These are phyloP conservation scores for Lipomyces starkeyi DNA, from an alignment of 805 yeast genomes.

Conservation along the genomic window DNA sequence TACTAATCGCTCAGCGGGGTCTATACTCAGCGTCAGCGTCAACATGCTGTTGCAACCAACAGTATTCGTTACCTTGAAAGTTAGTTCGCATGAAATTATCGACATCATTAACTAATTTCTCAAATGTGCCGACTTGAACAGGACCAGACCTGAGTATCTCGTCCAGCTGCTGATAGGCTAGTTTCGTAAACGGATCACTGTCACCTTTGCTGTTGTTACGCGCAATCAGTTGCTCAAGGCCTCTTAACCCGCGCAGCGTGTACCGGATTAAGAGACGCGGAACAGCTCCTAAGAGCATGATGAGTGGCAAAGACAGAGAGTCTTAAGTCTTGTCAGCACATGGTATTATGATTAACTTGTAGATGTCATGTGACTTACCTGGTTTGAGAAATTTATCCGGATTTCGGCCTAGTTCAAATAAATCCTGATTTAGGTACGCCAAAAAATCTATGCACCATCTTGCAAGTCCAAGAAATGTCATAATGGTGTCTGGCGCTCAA, in stretches of 20 bases:
- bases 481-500: constrained; percentile 16
- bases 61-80: constrained; percentile 27
- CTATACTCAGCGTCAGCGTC: constrained; percentile 38
- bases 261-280: constrained; percentile 48
- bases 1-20: constrained; percentile 51
- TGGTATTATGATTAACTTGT: not conserved
- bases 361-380: constrained; percentile 35
- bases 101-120: constrained; percentile 48
- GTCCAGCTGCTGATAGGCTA: constrained; percentile 42
- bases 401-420: constrained; percentile 37
- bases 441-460: constrained; percentile 87
- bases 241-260: constrained; percentile 49
- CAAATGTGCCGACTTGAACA: constrained; percentile 45
- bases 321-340: not conserved
- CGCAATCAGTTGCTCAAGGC: constrained; percentile 45
- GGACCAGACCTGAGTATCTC: constrained; percentile 44
- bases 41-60: not conserved
- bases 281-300: constrained; percentile 47
- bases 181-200: constrained; percentile 41
- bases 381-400: constrained; percentile 40
- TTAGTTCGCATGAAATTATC: constrained; percentile 48
- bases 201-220: constrained; percentile 40
- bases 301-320: constrained; percentile 40
- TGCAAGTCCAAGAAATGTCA: constrained; percentile 66
- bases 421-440: constrained; percentile 74